Evolutionary conservation across 176 grass and related monocot species (phyloP), one percentile per base, ranked within the genome.

Genomic region (Ensete ventricosum): DNA sequence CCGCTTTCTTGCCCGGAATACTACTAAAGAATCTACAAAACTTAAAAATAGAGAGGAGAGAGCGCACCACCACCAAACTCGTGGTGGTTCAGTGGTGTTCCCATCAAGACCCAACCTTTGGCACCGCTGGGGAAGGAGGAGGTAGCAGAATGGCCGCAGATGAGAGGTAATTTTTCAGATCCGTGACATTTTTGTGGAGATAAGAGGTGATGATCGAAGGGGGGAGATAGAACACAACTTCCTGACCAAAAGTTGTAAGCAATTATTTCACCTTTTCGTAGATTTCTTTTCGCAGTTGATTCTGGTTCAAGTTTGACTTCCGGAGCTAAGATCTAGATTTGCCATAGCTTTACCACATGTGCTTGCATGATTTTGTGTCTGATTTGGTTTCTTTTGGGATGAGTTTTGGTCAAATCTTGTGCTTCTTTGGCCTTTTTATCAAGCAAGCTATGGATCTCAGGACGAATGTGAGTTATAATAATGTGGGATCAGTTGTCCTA

Each of bases 61-160:
- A 70, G 34, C 67, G 1, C 50, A 19, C 17, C 67, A 22, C 67
- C 67, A 70, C 21, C 14, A 11, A 50, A 70, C 14, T 70, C 10
- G 43, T 8, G 43, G 65, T 67, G 67, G 67, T 34, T 70, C 43
- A 70, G 43, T 10, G 20, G 48, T 43, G 50, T 16, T 70, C 0
- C 29, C 67, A 70, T 52, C 67, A 50, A 49, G 9, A 14, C 2
- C 16, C 34, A 23, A 27, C 16, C 9, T 50, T n/a, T 26, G 48
- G 2, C 48, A 11, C 67, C 9, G 67, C 17, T 70, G 29, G 43
- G 27, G 12, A 27, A 67, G 27, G 65, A n/a, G 20, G 34, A 70
- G 67, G 67, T 20, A n/a, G 34, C 34, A 43, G 67, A 70, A 70
- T 70, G 67, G 43, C 67, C 10, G 67, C 67, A 14, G 67, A 70